Percentiles rank a stretch among this genome's conserved stretches.
Evolutionary conservation across 495 filamentous ascomycete genomes (phyloP).

Genomic region (Neurospora sp.): DNA sequence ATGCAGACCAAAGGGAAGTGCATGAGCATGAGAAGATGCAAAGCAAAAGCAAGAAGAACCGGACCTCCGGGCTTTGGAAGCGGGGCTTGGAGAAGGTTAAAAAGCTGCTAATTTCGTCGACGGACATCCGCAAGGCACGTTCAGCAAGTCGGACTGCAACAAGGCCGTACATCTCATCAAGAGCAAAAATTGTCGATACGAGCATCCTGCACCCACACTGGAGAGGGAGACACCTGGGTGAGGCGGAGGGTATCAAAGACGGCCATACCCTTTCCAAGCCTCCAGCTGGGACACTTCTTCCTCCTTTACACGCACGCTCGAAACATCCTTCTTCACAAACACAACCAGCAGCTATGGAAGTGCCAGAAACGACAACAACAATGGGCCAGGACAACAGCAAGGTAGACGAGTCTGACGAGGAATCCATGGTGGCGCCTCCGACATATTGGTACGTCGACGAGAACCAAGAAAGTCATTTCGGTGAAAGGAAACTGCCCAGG

Average conservation of each 20-base stretch:
- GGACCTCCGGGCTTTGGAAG: not conserved
- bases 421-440: not conserved
- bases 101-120: not conserved
- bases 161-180: not conserved
- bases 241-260: not conserved
- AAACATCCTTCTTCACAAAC: not conserved
- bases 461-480: not conserved
- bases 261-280: not conserved
- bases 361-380: not conserved
- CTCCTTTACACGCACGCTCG: not conserved
- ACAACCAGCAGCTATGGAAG: not conserved
- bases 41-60: not conserved
- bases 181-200: not conserved
- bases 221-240: not conserved
- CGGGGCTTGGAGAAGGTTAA: not conserved
- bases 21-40: not conserved
- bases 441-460: not conserved
- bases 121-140: not conserved
- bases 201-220: not conserved
- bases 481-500: not conserved
- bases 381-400: not conserved
- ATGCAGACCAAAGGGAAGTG: not conserved
- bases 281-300: not conserved
- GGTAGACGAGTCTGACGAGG: not conserved
- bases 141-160: not conserved